Base-by-base conservation (phyloP, 768 basidiomycete genomes). In the Gelatoporia subvermispora region DNA sequence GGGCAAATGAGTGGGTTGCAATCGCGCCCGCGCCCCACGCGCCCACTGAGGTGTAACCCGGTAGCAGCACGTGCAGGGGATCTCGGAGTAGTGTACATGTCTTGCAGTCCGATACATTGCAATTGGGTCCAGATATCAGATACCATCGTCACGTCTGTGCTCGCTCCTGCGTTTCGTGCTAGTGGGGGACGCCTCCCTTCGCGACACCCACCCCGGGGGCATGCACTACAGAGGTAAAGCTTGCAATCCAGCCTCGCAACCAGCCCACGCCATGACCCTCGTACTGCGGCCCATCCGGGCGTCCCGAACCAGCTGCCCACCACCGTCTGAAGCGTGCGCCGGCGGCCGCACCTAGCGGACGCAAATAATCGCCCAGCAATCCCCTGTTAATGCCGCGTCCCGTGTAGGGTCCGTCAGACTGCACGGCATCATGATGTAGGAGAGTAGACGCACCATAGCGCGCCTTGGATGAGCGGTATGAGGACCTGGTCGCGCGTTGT, bases 1-100 rank as follows among this genome's bases (percentile, higher is more conserved):
- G 93, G 93, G 79, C 88, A 22, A 93, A 93, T 53, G 84, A 88
- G 54, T 90, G 89, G 79, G 71, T 73, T 2, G 77, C 82, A 61
- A 58, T 88, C 39, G 47, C 54, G n/a, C 53, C 58, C 41, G 28
- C 13, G 28, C 28, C 13, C 7, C 28, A 31, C 28, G 28, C 28
- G 7, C 5, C 7, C 28, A 31, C 28, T 7, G 28, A 5, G 28
- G 28, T 31, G 28, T 31, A 13, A 31, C 28, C 5, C 28, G 28
- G 7, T 5, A 13, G 13, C 7, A 31, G 28, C n/a, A n/a, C n/a
- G n/a, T n/a, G n/a, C n/a, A n/a, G n/a, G n/a, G n/a, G n/a, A n/a
- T n/a, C n/a, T n/a, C n/a, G n/a, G n/a, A n/a, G n/a, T 13, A 31
- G 7, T 31, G 28, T 31, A 31, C 13, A 31, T 31, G 13, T 31